Percentiles rank a stretch among this genome's conserved stretches.
phyloP scores from a whole-genome alignment of 2,329 filamentous ascomycete genomes.

The Aspergillus thermomutatus region DNA sequence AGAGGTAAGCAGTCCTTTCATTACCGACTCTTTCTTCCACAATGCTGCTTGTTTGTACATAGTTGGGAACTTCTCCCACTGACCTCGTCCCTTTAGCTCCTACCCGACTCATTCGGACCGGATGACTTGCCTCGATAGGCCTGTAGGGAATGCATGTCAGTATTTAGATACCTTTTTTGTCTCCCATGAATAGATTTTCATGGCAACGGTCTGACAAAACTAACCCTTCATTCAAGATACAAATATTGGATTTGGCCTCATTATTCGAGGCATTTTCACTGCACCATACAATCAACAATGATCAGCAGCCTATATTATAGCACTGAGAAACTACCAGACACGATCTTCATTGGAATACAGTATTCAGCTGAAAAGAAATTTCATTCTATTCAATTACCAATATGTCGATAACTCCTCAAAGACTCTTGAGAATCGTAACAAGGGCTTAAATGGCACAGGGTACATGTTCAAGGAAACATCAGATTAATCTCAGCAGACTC shows the following conservation, averaged over 20 bases:
- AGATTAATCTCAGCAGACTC: neutral
- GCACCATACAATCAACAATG: neutral
- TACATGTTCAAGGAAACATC: neutral
- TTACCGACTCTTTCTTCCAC: neutral
- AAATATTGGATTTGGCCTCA: neutral
- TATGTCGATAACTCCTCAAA: neutral
- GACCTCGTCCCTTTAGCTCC: conserved; percentile 46
- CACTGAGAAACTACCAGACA: neutral
- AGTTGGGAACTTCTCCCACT: neutral
- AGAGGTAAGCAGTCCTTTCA: conserved; percentile 30
- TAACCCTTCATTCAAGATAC: neutral
- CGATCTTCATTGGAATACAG: neutral
- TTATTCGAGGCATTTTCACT: neutral
- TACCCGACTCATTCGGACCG: conserved; percentile 67
- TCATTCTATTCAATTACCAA: neutral
- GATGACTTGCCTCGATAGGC: conserved; percentile 47
- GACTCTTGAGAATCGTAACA: neutral
- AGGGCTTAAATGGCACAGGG: neutral
- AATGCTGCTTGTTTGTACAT: neutral
- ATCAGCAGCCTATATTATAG: neutral
- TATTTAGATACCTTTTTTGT: neutral
- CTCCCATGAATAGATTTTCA: neutral
- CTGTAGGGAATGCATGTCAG: neutral
- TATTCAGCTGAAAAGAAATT: neutral
- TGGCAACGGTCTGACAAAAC: neutral